Base-by-base conservation (phyloP, 179 eudicot species). In the Sideroxylon spinosum region DNA sequence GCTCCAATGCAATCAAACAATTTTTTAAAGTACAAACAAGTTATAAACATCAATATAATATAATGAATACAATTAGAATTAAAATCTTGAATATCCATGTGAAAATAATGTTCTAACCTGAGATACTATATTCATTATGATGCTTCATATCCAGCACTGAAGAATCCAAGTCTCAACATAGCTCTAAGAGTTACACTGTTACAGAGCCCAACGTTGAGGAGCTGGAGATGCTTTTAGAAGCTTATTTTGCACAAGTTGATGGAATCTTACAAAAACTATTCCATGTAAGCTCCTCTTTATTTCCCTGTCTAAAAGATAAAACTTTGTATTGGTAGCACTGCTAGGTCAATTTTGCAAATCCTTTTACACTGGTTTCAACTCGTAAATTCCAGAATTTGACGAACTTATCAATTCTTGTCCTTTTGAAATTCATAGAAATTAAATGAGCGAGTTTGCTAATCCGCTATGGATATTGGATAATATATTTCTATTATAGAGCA, bases 221-320 rank as follows among this genome's bases (percentile, higher is more conserved):
- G 77, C 83, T 87, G 56, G 89, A 89, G 78, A 87, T 87, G 89
- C 84, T 87, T 55, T 77, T 89, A 50, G 92, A 87, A 82, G 89
- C 89, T 56, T 89, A 87, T 77, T 89, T 89, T 80, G 89, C 85
- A 52, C 90, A 89, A 82, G 76, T 86, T 32, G 88, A 89, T 79
- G 89, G 91, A 7, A 82, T 82, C 68, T 78, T 76, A 19, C 84
- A 86, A 57, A 84, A 86, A 61, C 66, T 87, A 48, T 83, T 83
- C 78, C 75, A 83, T 60, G 85, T 87, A 81, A 69, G 86, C 68
- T 70, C 19, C 61, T 17, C n/a, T 19, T 20, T 65, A 4, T 29
- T 75, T 68, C 9, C 72, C 52, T n/a, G 12, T 64, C 28, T 49
- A 49, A 2, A 37, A 46, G 63, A 25, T 63, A 64, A 64, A 59